Percentiles rank a stretch among this genome's conserved stretches.
Evolutionary conservation across 441 rosid species (phyloP).

Genomic region (Brassica balearica): DNA sequence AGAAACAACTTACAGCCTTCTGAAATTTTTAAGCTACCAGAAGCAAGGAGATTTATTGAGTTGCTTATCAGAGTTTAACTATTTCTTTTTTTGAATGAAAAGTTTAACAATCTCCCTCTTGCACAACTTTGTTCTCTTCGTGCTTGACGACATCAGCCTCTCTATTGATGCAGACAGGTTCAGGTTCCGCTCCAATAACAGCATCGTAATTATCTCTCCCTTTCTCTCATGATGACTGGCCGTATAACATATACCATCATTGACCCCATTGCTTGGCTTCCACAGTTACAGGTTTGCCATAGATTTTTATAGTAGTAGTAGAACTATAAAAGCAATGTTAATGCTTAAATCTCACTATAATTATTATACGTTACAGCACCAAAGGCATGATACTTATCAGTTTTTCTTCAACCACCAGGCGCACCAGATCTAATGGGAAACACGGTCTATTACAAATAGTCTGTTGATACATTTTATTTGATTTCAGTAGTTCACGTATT

Average conservation of each 20-base stretch:
- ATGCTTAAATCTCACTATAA: conserved; percentile 22
- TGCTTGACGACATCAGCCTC: too few species aligned
- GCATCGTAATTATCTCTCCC: too few species aligned
- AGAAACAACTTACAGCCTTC: too few species aligned
- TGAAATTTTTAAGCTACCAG: too few species aligned
- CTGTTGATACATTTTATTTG: background rate
- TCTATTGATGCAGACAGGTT: too few species aligned
- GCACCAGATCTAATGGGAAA: conserved; percentile 91
- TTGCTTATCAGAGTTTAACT: too few species aligned
- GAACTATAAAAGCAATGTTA: background rate
- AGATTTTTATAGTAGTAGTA: background rate
- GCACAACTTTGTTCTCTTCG: too few species aligned
- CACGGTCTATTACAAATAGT: conserved; percentile 58
- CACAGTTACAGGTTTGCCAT: conserved; percentile 63
- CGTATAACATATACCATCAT: conserved; percentile 61
- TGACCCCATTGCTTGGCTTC: conserved; percentile 79
- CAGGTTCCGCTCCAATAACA: too few species aligned
- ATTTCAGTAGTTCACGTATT: conserved; percentile 6
- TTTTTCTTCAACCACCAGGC: conserved; percentile 88
- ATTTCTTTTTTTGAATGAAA: too few species aligned
- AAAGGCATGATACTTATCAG: conserved; percentile 49
- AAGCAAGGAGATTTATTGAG: too few species aligned
- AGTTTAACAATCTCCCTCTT: too few species aligned
- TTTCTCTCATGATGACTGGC: too few species aligned
- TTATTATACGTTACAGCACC: conserved; percentile 54